Conservation (phyloP, 2,329 filamentous ascomycete species). For the Colletotrichum sp. region DNA sequence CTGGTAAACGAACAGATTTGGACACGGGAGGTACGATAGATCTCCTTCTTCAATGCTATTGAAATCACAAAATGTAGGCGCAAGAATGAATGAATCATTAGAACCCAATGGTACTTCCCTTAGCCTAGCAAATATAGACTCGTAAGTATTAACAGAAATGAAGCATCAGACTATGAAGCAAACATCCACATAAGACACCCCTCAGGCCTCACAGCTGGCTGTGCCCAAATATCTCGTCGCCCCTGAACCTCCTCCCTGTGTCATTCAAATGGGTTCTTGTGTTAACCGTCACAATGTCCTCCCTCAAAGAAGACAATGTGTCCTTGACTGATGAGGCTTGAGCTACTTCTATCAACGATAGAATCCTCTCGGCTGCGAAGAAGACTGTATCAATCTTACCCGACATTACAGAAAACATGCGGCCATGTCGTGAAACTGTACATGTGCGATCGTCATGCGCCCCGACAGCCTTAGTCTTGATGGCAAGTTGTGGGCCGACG, state of each 20-base stretch:
- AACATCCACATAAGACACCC: background rate
- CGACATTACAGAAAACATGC: background rate
- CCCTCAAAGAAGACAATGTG: conserved; percentile 10
- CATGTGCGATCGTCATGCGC: background rate
- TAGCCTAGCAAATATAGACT: background rate
- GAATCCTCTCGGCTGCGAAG: background rate
- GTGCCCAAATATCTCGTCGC: background rate
- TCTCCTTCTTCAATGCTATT: no score
- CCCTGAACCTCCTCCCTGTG: background rate
- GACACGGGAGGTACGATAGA: no score
- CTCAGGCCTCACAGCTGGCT: background rate
- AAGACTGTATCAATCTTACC: background rate
- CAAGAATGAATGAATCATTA: no score
- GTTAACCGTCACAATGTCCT: background rate
- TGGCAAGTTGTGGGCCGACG: background rate
- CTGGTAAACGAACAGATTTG: no score
- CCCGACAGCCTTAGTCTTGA: background rate
- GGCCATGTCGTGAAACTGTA: background rate
- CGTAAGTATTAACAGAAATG: background rate
- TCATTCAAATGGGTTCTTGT: background rate
- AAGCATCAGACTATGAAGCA: background rate
- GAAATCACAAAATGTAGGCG: no score
- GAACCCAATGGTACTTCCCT: no score
- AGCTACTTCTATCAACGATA: background rate
- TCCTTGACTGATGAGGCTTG: background rate